Conservation (phyloP, 2,329 filamentous ascomycete genomes). For the Drechslerella coelobrocha region DNA sequence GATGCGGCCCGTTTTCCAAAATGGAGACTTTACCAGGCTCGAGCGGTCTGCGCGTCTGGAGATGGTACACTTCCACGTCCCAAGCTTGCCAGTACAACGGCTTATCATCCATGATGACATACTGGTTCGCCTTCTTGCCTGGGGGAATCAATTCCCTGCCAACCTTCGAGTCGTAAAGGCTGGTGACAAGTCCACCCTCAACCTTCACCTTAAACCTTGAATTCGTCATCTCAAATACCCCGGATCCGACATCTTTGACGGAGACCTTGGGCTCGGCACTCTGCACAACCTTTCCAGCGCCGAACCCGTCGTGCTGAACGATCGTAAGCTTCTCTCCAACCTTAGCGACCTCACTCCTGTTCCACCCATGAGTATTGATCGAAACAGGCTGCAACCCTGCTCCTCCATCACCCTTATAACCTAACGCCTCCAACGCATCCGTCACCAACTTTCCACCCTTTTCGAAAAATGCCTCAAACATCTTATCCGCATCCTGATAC, state of each 20-base stretch:
- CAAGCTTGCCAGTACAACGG: conserved; percentile 53
- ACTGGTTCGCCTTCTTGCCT: conserved; percentile 81
- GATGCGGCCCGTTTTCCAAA: conserved; percentile 73
- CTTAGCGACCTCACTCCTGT: conserved; percentile 74
- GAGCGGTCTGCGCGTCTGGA: conserved; percentile 83
- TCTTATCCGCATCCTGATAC: conserved; percentile 90
- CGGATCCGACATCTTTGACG: conserved; percentile 63
- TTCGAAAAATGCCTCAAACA: conserved; percentile 83
- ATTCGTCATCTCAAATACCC: conserved; percentile 80
- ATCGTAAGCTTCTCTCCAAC: conserved; percentile 57
- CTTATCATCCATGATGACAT: conserved; percentile 96
- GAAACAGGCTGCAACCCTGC: conserved; percentile 65
- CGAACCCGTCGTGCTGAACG: conserved; percentile 46
- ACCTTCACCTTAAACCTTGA: conserved; percentile 76
- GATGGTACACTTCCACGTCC: conserved; percentile 79
- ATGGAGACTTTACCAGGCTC: conserved; percentile 72
- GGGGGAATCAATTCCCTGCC: conserved; percentile 78
- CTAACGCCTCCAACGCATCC: conserved; percentile 72
- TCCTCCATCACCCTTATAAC: conserved; percentile 63
- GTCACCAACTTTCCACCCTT: conserved; percentile 75
- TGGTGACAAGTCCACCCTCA: conserved; percentile 78
- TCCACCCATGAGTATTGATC: conserved; percentile 88
- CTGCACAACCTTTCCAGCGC: conserved; percentile 26
- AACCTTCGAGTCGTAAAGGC: conserved; percentile 76
- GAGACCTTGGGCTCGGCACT: conserved; percentile 61